phyloP scores from a whole-genome alignment of 2,329 filamentous ascomycete genomes.

The Colletotrichum sp. region DNA sequence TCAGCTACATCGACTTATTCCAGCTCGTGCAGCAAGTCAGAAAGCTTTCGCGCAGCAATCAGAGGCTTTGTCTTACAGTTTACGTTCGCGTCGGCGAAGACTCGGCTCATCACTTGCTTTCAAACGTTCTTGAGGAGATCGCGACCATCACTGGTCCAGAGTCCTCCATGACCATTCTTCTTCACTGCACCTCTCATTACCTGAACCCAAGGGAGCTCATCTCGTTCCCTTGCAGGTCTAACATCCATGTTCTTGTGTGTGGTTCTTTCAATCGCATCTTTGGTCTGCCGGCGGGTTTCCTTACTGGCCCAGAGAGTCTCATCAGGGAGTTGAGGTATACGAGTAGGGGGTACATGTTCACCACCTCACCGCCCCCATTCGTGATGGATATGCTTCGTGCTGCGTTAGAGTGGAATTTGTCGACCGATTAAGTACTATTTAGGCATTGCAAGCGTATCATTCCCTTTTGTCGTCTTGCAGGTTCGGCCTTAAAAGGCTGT shows the following conservation, averaged over 20 bases:
- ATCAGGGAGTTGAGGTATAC: conserved; percentile 18
- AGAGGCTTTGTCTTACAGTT: background rate
- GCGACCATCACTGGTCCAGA: background rate
- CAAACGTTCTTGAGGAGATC: background rate
- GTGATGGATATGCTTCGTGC: conserved; percentile 13
- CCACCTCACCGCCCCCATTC: conserved; percentile 10
- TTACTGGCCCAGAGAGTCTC: conserved; percentile 3
- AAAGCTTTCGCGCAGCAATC: background rate
- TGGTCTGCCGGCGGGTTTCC: conserved; percentile 6
- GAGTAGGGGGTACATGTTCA: conserved; percentile 15
- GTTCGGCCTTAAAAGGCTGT: background rate
- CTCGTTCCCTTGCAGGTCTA: background rate
- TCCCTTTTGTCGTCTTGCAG: background rate
- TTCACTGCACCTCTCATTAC: conserved; percentile 8
- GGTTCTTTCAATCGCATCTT: conserved; percentile 10
- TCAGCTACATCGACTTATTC: conserved; percentile 4
- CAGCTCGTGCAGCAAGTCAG: background rate
- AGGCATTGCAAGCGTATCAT: background rate
- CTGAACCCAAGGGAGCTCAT: background rate
- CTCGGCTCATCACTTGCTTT: background rate
- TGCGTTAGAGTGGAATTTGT: background rate
- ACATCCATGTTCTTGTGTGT: background rate
- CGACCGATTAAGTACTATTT: background rate
- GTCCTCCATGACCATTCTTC: conserved; percentile 9
- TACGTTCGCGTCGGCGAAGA: background rate